These are phyloP conservation scores for Lachancea cidri DNA, from an alignment of 805 yeast genomes.

Conservation along the genomic window DNA sequence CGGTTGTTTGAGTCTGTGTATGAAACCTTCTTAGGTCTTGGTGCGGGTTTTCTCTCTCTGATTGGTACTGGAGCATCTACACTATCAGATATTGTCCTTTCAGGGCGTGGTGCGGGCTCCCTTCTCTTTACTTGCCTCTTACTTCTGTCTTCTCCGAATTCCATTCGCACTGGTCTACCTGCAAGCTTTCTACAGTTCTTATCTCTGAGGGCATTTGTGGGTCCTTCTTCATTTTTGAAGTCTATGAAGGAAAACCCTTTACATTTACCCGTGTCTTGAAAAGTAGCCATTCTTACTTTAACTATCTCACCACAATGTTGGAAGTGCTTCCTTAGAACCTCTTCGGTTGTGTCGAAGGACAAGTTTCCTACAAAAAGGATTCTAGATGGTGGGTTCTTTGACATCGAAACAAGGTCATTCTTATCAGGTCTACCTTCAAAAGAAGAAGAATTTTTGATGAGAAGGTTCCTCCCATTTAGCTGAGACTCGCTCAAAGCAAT, in stretches of 20 bases:
- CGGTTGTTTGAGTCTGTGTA: conserved; percentile 41
- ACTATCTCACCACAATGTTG: conserved; percentile 86
- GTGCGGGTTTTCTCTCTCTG: conserved; percentile 7
- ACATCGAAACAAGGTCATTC: conserved; percentile 40
- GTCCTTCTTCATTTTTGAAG: conserved; percentile 73
- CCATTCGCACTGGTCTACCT: conserved; percentile 76
- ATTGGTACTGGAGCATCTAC: conserved; percentile 8
- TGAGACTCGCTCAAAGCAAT: conserved; percentile 63
- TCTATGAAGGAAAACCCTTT: conserved; percentile 95
- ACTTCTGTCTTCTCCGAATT: conserved; percentile 92
- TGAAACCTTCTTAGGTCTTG: conserved; percentile 12
- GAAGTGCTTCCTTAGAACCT: conserved; percentile 71
- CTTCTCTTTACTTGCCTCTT: conserved; percentile 52
- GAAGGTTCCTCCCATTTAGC: conserved; percentile 77
- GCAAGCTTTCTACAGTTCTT: conserved; percentile 59
- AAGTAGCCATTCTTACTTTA: conserved; percentile 93
- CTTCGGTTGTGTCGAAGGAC: conserved; percentile 86
- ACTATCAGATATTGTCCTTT: conserved; percentile 3
- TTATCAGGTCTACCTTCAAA: conserved; percentile 84
- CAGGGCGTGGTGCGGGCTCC: conserved; percentile 24
- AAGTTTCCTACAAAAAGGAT: conserved; percentile 89
- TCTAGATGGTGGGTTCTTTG: conserved; percentile 83
- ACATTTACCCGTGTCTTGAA: conserved; percentile 92
- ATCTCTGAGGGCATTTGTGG: conserved; percentile 76
- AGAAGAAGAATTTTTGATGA: conserved; percentile 75